phyloP scores from a whole-genome alignment of 75 land plant species.

The Larix kaempferi region DNA sequence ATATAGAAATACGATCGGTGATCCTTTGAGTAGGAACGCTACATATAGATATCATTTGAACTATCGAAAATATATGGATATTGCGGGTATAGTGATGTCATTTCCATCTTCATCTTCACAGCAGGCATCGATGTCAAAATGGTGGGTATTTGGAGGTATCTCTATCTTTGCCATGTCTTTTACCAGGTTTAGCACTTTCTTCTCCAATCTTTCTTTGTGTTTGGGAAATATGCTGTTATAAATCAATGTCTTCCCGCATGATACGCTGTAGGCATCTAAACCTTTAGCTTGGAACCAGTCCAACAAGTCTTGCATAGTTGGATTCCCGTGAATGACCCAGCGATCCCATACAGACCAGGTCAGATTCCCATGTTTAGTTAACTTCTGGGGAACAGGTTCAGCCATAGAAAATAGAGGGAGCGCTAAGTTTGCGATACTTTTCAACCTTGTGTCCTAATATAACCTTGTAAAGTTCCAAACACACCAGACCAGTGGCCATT shows the following conservation, averaged over 20 bases:
- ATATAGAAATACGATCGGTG: too few relatives aligned
- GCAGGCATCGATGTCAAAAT: too few relatives aligned
- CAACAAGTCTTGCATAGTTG: slow-evolving; percentile 60
- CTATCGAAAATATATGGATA: too few relatives aligned
- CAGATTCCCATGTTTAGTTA: slow-evolving; percentile 57
- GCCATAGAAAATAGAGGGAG: slow-evolving; percentile 91
- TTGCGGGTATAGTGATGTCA: too few relatives aligned
- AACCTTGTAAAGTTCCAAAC: slow-evolving; percentile 91
- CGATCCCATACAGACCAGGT: slow-evolving; percentile 94
- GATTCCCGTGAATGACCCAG: slow-evolving; percentile 66
- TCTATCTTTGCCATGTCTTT: too few relatives aligned
- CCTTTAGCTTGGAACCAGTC: slow-evolving; percentile 74
- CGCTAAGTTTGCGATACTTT: slow-evolving; percentile 68
- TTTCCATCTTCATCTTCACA: too few relatives aligned
- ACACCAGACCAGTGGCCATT: slow-evolving; percentile 89
- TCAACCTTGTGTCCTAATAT: slow-evolving; percentile 65
- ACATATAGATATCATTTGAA: too few relatives aligned
- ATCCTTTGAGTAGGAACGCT: too few relatives aligned
- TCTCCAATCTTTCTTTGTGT: too few relatives aligned
- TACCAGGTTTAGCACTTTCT: too few relatives aligned
- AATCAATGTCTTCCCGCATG: slow-evolving; percentile 78
- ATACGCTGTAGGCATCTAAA: slow-evolving; percentile 80
- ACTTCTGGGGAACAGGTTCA: slow-evolving; percentile 88
- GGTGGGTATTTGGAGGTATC: too few relatives aligned
- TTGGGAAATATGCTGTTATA: slow-evolving; percentile 21